Conservation (phyloP, 805 yeast species). For the Aciculoconidium aculeatum region DNA sequence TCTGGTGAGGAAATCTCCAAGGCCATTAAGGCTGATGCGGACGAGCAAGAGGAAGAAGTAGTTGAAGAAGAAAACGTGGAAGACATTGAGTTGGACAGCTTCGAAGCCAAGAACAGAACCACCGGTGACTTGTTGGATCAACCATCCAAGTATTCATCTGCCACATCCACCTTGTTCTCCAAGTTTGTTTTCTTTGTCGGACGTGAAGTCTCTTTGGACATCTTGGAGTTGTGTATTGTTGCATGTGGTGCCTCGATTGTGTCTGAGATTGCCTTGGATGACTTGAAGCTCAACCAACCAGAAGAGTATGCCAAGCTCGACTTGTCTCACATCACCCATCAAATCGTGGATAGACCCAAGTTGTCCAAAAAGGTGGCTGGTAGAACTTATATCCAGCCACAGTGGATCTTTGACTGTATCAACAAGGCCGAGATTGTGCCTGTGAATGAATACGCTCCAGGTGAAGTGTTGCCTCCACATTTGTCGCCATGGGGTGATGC, state of each 20-base stretch:
- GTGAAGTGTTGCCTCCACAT: conserved; percentile 94
- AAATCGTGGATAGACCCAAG: conserved; percentile 89
- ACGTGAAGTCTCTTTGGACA: conserved; percentile 91
- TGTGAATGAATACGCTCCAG: conserved; percentile 83
- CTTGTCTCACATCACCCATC: conserved; percentile 77
- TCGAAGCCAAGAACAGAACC: conserved; percentile 54
- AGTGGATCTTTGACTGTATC: conserved; percentile 92
- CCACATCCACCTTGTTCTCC: conserved; percentile 61
- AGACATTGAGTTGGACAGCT: conserved; percentile 54
- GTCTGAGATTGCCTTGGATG: conserved; percentile 85
- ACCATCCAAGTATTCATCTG: conserved; percentile 49
- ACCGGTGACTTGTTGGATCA: conserved; percentile 70
- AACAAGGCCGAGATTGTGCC: conserved; percentile 72
- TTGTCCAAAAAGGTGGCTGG: conserved; percentile 74
- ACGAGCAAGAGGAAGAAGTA: conserved; percentile 33
- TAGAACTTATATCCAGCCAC: conserved; percentile 93
- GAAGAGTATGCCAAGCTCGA: conserved; percentile 45
- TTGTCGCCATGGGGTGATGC: conserved; percentile 99
- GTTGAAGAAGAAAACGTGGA: conserved; percentile 31
- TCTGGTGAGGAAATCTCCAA: conserved; percentile 37
- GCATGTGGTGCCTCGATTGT: conserved; percentile 83
- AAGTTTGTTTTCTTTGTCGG: conserved; percentile 81
- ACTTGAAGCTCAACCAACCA: conserved; percentile 47
- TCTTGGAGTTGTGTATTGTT: conserved; percentile 79
- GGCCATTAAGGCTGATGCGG: conserved; percentile 50